phyloP scores from a whole-genome alignment of 2,329 filamentous ascomycete species.

The Botrytis porri region DNA sequence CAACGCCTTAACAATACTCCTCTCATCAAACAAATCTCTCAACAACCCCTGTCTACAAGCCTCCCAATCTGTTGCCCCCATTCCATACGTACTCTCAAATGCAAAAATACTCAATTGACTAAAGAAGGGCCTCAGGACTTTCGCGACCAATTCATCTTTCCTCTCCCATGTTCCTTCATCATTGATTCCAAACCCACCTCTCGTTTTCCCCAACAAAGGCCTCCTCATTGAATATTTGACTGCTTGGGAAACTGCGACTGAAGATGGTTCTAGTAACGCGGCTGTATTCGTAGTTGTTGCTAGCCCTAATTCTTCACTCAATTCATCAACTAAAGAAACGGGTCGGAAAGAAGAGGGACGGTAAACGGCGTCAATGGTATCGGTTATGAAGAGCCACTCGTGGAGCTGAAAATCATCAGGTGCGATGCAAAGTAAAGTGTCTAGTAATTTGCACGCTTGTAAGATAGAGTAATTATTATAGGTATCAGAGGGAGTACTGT shows the following conservation, averaged over 20 bases:
- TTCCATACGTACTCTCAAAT: constrained; percentile 89
- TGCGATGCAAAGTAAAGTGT: constrained; percentile 78
- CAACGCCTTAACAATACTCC: constrained; percentile 58
- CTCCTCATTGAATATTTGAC: constrained; percentile 34
- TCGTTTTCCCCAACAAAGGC: constrained; percentile 41
- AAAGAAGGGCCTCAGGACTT: constrained; percentile 83
- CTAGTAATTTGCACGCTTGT: constrained; percentile 91
- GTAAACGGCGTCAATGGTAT: constrained; percentile 95
- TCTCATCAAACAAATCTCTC: constrained; percentile 77
- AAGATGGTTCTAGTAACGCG: constrained; percentile 24
- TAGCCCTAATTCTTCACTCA: constrained; percentile 67
- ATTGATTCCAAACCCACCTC: constrained; percentile 43
- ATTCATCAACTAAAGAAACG: constrained; percentile 76
- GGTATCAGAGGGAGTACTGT: constrained; percentile 61
- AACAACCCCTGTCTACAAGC: constrained; percentile 63
- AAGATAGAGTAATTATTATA: constrained; percentile 76
- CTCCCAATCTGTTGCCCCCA: constrained; percentile 66
- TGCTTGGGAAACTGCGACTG: constrained; percentile 24
- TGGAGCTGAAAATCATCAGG: constrained; percentile 98
- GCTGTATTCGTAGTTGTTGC: constrained; percentile 23
- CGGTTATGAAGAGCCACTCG: constrained; percentile 95
- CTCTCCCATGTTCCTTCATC: constrained; percentile 57
- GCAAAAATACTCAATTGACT: constrained; percentile 87
- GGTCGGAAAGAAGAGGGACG: constrained; percentile 66
- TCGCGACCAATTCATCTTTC: constrained; percentile 68